Evolutionary conservation across 2,329 filamentous ascomycete species (phyloP).

Genomic region (Allantophomopsis cytisporea): DNA sequence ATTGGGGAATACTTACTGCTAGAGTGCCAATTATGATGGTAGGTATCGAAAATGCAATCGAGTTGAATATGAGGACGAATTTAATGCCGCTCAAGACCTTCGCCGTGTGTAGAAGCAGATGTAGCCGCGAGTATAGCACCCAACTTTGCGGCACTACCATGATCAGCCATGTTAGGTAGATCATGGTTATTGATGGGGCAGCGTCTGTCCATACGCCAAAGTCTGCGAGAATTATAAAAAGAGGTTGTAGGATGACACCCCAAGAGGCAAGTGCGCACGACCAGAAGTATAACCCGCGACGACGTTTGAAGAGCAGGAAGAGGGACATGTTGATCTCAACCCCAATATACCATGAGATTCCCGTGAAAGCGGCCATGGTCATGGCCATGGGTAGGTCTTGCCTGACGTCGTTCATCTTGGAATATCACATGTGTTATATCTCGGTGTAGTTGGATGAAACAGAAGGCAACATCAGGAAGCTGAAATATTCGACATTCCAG

Average conservation of each 20-base stretch:
- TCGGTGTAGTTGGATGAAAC: too few relatives aligned
- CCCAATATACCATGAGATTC: conserved; percentile 33
- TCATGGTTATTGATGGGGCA: conserved; percentile 25
- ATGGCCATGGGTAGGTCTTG: conserved; percentile 3
- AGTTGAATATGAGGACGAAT: too few relatives aligned
- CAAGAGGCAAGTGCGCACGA: conserved; percentile 28
- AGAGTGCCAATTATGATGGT: too few relatives aligned
- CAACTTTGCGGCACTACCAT: conserved; percentile 28
- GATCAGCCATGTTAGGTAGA: conserved; percentile 29
- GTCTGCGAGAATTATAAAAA: conserved; percentile 31
- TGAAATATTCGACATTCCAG: too few relatives aligned
- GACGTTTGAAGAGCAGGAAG: conserved; percentile 30
- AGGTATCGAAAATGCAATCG: too few relatives aligned
- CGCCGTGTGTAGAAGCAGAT: too few relatives aligned
- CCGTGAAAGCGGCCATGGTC: conserved; percentile 29
- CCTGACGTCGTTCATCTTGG: too few relatives aligned
- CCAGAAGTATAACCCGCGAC: conserved; percentile 34
- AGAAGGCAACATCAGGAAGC: too few relatives aligned
- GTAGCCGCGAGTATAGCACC: conserved; percentile 34
- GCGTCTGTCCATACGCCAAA: conserved; percentile 14
- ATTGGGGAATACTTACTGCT: too few relatives aligned
- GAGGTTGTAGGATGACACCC: conserved; percentile 28
- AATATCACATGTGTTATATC: too few relatives aligned
- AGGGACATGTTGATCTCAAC: conserved; percentile 32
- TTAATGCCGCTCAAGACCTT: too few relatives aligned